A percentile compares a stretch with the other conserved stretches of the same genome.
Evolutionary conservation across 768 basidiomycete genomes (phyloP).

Genomic region (Dentipellis fragilis): DNA sequence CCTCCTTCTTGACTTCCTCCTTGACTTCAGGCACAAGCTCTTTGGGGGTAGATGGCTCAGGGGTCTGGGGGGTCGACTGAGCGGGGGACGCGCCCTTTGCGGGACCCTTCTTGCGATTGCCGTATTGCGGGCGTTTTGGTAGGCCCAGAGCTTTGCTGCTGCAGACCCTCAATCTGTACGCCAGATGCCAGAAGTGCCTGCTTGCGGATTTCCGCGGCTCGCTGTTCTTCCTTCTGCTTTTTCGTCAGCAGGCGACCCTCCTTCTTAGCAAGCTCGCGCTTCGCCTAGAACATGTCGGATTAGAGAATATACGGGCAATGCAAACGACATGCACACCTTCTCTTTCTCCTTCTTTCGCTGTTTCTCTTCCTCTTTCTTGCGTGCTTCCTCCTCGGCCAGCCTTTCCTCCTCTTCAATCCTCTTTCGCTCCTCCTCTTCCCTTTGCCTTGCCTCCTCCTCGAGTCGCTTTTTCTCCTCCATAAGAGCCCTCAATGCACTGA

Average conservation of each 20-base stretch:
- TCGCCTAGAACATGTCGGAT: slow-evolving; percentile 42
- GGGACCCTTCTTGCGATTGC: slow-evolving; percentile 74
- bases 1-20: neutral
- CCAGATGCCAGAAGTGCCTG: slow-evolving; percentile 87
- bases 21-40: slow-evolving; percentile 14
- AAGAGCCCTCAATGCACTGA: slow-evolving; percentile 79
- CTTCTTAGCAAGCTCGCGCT: slow-evolving; percentile 83
- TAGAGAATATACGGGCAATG: slow-evolving; percentile 1
- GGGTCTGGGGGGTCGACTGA: slow-evolving; percentile 36
- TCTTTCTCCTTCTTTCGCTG: slow-evolving; percentile 81
- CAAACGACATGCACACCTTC: slow-evolving; percentile 39
- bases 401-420: slow-evolving; percentile 88
- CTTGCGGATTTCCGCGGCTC: slow-evolving; percentile 82
- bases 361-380: slow-evolving; percentile 73
- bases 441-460: slow-evolving; percentile 71
- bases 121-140: slow-evolving; percentile 78
- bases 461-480: slow-evolving; percentile 87
- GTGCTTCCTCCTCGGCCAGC: slow-evolving; percentile 64
- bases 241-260: slow-evolving; percentile 94
- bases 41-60: slow-evolving; percentile 10
- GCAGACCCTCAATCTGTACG: slow-evolving; percentile 83
- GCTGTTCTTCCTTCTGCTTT: slow-evolving; percentile 91
- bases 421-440: slow-evolving; percentile 68
- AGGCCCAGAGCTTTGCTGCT: slow-evolving; percentile 36
- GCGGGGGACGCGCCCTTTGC: slow-evolving; percentile 45